Evolutionary conservation across 2,329 filamentous ascomycete species (phyloP).

Genomic region (Ophiosphaerella korrae): DNA sequence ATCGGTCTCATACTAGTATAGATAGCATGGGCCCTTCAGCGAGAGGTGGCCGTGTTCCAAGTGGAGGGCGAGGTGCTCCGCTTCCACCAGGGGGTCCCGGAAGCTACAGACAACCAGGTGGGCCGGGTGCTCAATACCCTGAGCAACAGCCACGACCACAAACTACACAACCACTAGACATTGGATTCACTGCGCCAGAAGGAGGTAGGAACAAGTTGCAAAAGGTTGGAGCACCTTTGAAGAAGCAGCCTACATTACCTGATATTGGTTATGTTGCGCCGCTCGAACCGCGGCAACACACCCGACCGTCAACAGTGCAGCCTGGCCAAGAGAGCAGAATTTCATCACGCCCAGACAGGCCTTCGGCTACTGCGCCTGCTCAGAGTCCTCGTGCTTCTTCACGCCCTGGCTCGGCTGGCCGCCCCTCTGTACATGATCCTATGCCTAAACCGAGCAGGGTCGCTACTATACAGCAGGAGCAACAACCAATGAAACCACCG

Average conservation of each 20-base stretch:
- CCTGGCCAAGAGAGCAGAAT: constrained; percentile 42
- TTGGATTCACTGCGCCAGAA: constrained; percentile 52
- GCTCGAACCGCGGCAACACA: constrained; percentile 43
- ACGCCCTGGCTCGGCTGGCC: constrained; percentile 39
- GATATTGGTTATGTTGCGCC: constrained; percentile 48
- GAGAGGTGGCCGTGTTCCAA: constrained; percentile 36
- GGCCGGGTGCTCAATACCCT: constrained; percentile 44
- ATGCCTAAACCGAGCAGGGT: constrained; percentile 32
- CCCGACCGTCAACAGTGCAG: constrained; percentile 40
- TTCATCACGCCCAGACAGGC: constrained; percentile 30
- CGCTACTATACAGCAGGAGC: constrained; percentile 29
- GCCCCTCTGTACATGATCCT: constrained; percentile 28
- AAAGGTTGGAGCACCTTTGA: constrained; percentile 39
- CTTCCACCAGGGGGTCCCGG: constrained; percentile 40
- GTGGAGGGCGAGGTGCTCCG: constrained; percentile 31
- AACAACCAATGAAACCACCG: constrained; percentile 18
- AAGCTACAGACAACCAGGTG: constrained; percentile 46
- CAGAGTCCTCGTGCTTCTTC: constrained; percentile 23
- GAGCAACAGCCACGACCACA: constrained; percentile 44
- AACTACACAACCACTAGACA: constrained; percentile 48
- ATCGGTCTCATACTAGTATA: constrained; percentile 45
- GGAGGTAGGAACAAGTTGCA: constrained; percentile 50
- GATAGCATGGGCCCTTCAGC: constrained; percentile 41
- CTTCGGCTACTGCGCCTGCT: constrained; percentile 27
- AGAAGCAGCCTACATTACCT: constrained; percentile 40